A percentile compares a stretch with the other conserved stretches of the same genome.
Evolutionary conservation across 1,139 yeast species (phyloP).

Genomic region (Kluyveromyces sp.): DNA sequence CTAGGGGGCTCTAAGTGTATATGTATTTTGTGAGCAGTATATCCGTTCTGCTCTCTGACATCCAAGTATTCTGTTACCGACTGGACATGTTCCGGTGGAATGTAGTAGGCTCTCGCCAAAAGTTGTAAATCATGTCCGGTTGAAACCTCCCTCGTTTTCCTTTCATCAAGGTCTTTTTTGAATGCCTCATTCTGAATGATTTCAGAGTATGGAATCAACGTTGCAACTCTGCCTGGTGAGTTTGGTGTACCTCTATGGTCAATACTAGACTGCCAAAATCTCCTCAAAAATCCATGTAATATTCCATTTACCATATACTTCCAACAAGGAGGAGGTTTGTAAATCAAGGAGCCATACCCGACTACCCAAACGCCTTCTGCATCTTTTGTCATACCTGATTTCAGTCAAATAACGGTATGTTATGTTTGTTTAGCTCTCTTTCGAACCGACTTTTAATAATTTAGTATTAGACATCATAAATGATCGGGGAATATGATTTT

Average conservation of each 20-base stretch:
- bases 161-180: conserved; percentile 36
- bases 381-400: not conserved
- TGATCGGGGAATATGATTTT: too few species aligned
- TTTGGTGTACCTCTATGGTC: conserved; percentile 90
- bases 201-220: conserved; percentile 55
- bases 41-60: conserved; percentile 83
- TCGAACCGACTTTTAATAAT: too few species aligned
- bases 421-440: too few species aligned
- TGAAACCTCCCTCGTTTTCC: conserved; percentile 16
- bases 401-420: too few species aligned
- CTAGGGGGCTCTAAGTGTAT: conserved; percentile 44
- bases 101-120: conserved; percentile 80
- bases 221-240: conserved; percentile 80
- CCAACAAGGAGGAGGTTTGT: conserved; percentile 81
- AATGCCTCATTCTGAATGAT: conserved; percentile 38
- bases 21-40: conserved; percentile 60
- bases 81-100: conserved; percentile 55
- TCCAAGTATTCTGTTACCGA: conserved; percentile 65
- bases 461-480: too few species aligned
- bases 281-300: conserved; percentile 63
- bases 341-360: conserved; percentile 86
- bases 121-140: conserved; percentile 45
- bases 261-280: conserved; percentile 87
- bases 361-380: conserved; percentile 60
- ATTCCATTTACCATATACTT: conserved; percentile 63